Conservation (phyloP, 1,284 basidiomycete genomes). For the Fomitopsis betulina region DNA sequence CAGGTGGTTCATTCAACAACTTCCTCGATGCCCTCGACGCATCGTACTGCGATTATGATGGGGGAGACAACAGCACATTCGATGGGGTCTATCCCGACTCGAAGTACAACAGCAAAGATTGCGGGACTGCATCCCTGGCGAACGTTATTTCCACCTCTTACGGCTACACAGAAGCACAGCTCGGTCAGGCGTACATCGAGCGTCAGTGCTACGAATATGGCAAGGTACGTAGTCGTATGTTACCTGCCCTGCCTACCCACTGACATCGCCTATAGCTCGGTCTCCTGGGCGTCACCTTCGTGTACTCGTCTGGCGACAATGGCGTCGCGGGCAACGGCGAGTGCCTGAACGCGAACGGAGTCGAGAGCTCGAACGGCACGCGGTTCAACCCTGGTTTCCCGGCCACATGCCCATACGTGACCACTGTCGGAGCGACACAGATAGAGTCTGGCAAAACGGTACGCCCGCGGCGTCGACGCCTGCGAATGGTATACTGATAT, state of each 20-base stretch:
- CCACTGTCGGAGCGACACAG: slow-evolving; percentile 15
- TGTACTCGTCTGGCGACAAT: slow-evolving; percentile 46
- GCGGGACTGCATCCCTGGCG: slow-evolving; percentile 46
- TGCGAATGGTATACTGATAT: not conserved
- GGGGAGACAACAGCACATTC: slow-evolving; percentile 5
- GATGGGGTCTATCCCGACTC: slow-evolving; percentile 21
- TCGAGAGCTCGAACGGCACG: not conserved
- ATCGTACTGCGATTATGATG: slow-evolving; percentile 7
- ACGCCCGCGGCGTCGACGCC: not conserved
- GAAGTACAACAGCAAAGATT: slow-evolving; percentile 18
- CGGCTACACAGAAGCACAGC: slow-evolving; percentile 39
- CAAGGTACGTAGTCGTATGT: slow-evolving; percentile 11
- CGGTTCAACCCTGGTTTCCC: slow-evolving; percentile 13
- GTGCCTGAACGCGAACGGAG: slow-evolving; percentile 9
- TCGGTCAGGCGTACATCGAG: slow-evolving; percentile 38
- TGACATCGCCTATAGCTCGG: slow-evolving; percentile 25
- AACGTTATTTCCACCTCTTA: slow-evolving; percentile 56
- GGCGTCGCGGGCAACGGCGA: slow-evolving; percentile 43
- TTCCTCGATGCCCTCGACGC: slow-evolving; percentile 8
- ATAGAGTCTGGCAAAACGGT: slow-evolving; percentile 2
- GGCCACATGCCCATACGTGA: slow-evolving; percentile 14
- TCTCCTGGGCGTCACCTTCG: slow-evolving; percentile 40
- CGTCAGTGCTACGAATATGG: slow-evolving; percentile 58
- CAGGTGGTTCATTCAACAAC: slow-evolving; percentile 9
- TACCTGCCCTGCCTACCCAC: not conserved